A percentile compares a stretch with the other conserved stretches of the same genome.
Conservation (phyloP, 345 rosid species). For the Chamaenerion angustifolium region DNA sequence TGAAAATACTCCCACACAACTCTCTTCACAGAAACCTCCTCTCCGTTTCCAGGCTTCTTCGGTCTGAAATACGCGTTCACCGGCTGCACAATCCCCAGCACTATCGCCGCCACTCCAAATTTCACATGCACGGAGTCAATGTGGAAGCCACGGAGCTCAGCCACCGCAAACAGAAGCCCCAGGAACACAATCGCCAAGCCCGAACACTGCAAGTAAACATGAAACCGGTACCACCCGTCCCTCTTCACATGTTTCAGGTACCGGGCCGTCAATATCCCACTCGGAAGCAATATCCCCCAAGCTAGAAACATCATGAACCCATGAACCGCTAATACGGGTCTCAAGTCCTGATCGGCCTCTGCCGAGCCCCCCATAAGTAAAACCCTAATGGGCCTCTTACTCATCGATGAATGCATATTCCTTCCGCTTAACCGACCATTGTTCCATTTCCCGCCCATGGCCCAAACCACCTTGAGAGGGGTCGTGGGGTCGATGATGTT, state of each 20-base stretch:
- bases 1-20: conserved; percentile 78
- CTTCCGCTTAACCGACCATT: conserved; percentile 53
- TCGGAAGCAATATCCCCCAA: conserved; percentile 94
- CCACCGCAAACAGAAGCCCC: conserved; percentile 83
- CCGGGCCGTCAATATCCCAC: conserved; percentile 76
- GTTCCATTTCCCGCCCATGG: conserved; percentile 88
- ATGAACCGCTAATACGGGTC: conserved; percentile 80
- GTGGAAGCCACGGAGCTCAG: conserved; percentile 71
- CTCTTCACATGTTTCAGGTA: conserved; percentile 89
- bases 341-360: conserved; percentile 86
- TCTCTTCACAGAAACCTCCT: conserved; percentile 36
- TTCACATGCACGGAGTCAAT: conserved; percentile 67
- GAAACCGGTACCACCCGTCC: conserved; percentile 86
- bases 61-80: conserved; percentile 73
- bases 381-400: conserved; percentile 79
- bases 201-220: conserved; percentile 80
- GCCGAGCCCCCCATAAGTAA: conserved; percentile 70
- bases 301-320: conserved; percentile 99
- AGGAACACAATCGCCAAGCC: conserved; percentile 75
- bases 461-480: conserved; percentile 88
- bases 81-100: conserved; percentile 70
- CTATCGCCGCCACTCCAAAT: conserved; percentile 59
- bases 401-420: conserved; percentile 83
- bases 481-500: conserved; percentile 79
- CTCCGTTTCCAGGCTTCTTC: conserved; percentile 29